Evolutionary conservation across 176 grass and related monocot genomes (phyloP), one percentile per base, ranked within the genome.

Genomic region (Aegilops speltoides): DNA sequence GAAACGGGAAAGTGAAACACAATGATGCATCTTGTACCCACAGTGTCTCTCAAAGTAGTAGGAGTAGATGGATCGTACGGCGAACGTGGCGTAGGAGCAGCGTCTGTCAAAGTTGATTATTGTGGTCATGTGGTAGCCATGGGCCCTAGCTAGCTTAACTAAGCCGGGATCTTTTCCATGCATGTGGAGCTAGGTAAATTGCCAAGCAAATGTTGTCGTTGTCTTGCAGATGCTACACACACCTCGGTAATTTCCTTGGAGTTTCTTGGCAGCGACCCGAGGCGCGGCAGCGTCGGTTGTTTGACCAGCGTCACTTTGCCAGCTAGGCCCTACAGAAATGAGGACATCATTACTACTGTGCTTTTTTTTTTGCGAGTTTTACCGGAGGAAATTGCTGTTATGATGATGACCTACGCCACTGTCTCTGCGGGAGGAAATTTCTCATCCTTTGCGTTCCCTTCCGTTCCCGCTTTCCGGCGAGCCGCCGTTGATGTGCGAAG

Each of bases 231-330:
- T 37, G 22, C 16, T 29, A 29, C 56, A 22, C 56, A 0, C 50
- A 59, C 24, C 22, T 25, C 31, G 34, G 87, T 80, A 89, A 43
- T 24, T 67, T 43, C 9, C 43, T 20, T 76, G 77, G 43, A 89
- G 34, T 76, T 85, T 85, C 88, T 45, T 5, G 54, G 10, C 1
- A 19, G 50, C 46, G 10, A n/a, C 71, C 11, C 86, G 17, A 76
- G 86, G 86, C 74, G 29, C 10, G 12, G 31, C 31, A 56, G n/a
- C 29, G 50, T 33, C 67, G 4, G 20, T 54, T 7, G 50, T 54
- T 45, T 25, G 66, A 61, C 16, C 16, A 20, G 13, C 38, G 45
- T 4, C 45, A 14, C 48, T 33, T 13, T 46, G 10, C 45, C 15
- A 14, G 43, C 6, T 43, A 19, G 76, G 33, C 52, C 10, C 23